These are phyloP conservation scores for Tetradesmus lagerheimii DNA, from an alignment of 139 green algal species.

Conservation along the genomic window DNA sequence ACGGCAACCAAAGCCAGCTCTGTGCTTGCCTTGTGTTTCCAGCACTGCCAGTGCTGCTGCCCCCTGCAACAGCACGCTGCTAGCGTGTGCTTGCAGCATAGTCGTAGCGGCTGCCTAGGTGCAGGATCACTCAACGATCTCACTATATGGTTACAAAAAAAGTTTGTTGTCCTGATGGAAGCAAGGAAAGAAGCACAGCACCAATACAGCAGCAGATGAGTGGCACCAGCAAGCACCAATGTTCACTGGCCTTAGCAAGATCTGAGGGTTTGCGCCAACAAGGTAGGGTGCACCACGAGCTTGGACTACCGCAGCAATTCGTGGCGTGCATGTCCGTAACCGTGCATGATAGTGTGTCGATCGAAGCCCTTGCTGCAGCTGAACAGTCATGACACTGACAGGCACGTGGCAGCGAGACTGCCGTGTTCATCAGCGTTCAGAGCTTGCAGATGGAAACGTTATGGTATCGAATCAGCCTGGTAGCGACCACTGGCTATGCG, in stretches of 20 bases:
- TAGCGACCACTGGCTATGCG: background rate
- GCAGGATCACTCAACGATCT: background rate
- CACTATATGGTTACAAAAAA: no score
- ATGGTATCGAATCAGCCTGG: no score
- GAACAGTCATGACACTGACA: constrained; percentile 3
- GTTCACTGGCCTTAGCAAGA: background rate
- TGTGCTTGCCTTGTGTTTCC: background rate
- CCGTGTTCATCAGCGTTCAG: no score
- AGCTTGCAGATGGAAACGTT: no score
- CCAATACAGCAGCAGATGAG: background rate
- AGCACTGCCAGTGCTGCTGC: background rate
- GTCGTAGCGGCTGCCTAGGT: background rate
- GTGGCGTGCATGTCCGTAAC: no score
- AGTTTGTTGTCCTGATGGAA: background rate
- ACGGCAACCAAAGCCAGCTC: no score
- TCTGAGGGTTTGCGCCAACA: background rate
- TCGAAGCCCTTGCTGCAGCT: background rate
- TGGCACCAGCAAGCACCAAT: background rate
- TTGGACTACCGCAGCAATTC: no score
- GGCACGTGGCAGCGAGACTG: no score
- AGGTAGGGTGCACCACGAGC: no score
- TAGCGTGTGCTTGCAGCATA: background rate
- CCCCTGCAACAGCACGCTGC: background rate
- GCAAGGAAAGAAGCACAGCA: background rate
- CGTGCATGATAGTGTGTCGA: background rate